Base-by-base conservation (phyloP, 345 rosid genomes). In the Rhodomyrtus tomentosa region DNA sequence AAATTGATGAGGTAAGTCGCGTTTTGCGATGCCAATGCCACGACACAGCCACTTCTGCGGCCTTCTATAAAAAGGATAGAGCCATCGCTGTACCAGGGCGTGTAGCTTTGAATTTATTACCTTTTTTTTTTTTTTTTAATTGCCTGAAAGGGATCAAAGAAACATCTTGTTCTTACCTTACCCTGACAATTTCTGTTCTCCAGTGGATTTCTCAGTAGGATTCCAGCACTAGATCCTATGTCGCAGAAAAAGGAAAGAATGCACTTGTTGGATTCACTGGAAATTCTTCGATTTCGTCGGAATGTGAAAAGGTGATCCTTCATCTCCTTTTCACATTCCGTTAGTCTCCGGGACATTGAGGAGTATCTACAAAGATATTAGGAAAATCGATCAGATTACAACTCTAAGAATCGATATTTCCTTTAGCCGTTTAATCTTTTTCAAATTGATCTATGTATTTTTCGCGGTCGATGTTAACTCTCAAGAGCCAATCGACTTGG, bases 161-260 rank as follows among this genome's bases (percentile, higher is more conserved):
- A 59, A 59, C 22, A 29, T 59, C 21, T 59, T 7, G 10, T 18
- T 29, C 6, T 29, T 62, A 15, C 22, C 29, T 62, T 62, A 15
- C 22, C 29, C 29, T 5, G 8, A 62, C 3, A 11, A 0, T 79
- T 42, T 22, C 25, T 42, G 0, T 22, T 22, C 7, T 79, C 29
- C 14, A 42, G n/a, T 0, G 2, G 8, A 59, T 0, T 0, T 29
- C 5, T 29, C 0, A 0, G 0, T 2, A 29, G 10, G 4, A 22
- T 42, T 42, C 4, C 0, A 11, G 11, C 50, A 10, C 50, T 25
- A 10, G 7, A 76, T 50, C 27, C 21, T 76, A 0, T 4, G 0
- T 0, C 1, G 6, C 15, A 38, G 7, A 1, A 21, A 40, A 40
- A 40, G 1, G 4, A 4, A 76, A 76, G 8, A 42, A 40, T 10